Percentiles rank a stretch among this genome's conserved stretches.
These are phyloP conservation scores for Sanghuangporus baumii DNA, from an alignment of 1,284 basidiomycete genomes.

Conservation along the genomic window DNA sequence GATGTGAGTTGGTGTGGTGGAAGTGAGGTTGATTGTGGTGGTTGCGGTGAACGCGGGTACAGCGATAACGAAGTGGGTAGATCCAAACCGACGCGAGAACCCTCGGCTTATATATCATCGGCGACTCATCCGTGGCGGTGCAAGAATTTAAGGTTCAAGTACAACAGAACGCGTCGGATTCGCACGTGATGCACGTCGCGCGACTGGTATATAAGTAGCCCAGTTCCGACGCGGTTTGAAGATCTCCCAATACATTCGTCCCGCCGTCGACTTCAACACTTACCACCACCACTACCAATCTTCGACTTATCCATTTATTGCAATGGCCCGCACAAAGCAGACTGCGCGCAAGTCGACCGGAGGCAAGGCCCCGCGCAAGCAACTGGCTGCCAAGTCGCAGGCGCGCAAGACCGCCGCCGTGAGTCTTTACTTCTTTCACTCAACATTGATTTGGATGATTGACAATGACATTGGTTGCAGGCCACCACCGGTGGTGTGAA, in stretches of 20 bases:
- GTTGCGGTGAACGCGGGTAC: background rate
- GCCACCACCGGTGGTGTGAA: constrained; percentile 69
- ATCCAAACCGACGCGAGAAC: background rate
- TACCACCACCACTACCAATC: constrained; percentile 3
- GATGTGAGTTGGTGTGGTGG: background rate
- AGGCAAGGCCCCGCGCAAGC: constrained; percentile 61
- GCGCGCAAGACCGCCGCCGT: constrained; percentile 37
- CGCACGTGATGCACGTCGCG: constrained; percentile 13
- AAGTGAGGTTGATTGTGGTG: background rate
- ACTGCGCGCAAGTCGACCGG: constrained; percentile 63
- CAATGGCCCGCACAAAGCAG: constrained; percentile 43
- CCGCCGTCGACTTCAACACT: constrained; percentile 15
- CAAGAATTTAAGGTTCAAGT: constrained; percentile 9
- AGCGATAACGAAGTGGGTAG: background rate
- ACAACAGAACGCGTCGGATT: constrained; percentile 10
- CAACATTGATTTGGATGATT: background rate
- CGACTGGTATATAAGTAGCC: constrained; percentile 3
- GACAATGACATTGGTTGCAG: constrained; percentile 27
- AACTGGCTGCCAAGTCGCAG: constrained; percentile 61
- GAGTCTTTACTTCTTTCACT: constrained; percentile 17
- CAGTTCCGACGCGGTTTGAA: background rate
- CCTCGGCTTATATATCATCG: constrained; percentile 7
- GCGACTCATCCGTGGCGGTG: constrained; percentile 13
- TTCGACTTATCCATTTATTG: background rate
- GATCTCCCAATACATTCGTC: constrained; percentile 11